Conservation (phyloP, 495 filamentous ascomycete species). For the Xanthoparmelia taractica region DNA sequence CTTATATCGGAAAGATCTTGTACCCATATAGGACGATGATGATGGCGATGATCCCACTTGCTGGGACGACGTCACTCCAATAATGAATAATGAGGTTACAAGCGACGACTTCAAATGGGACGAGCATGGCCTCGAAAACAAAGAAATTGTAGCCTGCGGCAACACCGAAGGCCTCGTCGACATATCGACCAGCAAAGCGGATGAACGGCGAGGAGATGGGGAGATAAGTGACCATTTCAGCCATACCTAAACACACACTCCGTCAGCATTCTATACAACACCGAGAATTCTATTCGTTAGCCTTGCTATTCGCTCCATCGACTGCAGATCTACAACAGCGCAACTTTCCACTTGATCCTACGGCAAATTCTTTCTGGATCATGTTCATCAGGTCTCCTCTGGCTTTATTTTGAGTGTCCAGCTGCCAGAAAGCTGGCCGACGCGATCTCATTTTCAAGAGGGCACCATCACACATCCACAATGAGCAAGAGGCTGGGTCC, state of each 20-base stretch:
- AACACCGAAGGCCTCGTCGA: slow-evolving; percentile 58
- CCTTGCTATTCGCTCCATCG: neutral
- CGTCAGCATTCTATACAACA: neutral
- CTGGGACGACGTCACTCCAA: slow-evolving; percentile 41
- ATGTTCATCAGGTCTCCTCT: neutral
- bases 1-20: slow-evolving; percentile 7
- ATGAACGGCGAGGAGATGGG: slow-evolving; percentile 79
- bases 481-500: neutral
- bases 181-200: slow-evolving; percentile 70
- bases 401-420: neutral
- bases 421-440: neutral
- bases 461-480: neutral
- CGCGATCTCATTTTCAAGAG: neutral
- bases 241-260: slow-evolving; percentile 42
- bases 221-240: slow-evolving; percentile 76
- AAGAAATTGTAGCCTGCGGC: slow-evolving; percentile 67
- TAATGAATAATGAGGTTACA: slow-evolving; percentile 41
- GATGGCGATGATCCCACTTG: slow-evolving; percentile 39
- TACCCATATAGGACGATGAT: slow-evolving; percentile 44
- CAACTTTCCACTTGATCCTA: neutral
- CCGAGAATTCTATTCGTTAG: neutral
- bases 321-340: neutral
- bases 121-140: slow-evolving; percentile 44
- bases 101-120: slow-evolving; percentile 41
- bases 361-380: neutral